A percentile compares a stretch with the other conserved stretches of the same genome.
Conservation (phyloP, 768 basidiomycete genomes). For the Amanita muscaria region DNA sequence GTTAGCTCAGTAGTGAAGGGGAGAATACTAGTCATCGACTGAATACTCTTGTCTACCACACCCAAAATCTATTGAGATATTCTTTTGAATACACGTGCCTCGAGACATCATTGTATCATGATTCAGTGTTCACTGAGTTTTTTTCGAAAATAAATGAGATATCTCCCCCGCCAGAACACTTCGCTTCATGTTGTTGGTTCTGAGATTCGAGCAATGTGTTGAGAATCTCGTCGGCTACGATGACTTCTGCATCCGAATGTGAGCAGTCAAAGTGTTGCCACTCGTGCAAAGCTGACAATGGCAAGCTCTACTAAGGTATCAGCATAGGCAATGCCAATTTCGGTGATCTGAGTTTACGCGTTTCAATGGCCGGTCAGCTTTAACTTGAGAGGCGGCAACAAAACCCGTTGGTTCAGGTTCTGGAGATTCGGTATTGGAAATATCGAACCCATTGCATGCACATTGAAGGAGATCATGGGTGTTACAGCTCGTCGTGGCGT, state of each 20-base stretch:
- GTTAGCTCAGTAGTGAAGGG: not conserved
- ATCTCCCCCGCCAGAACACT: slow-evolving; percentile 43
- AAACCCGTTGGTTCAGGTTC: slow-evolving; percentile 32
- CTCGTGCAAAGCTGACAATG: slow-evolving; percentile 62
- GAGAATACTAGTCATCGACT: too few species aligned
- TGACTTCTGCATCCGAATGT: not conserved
- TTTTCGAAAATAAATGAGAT: slow-evolving; percentile 68
- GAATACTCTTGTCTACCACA: too few species aligned
- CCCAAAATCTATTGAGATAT: too few species aligned
- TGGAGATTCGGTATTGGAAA: not conserved
- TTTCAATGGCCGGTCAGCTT: slow-evolving; percentile 10
- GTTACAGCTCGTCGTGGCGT: slow-evolving; percentile 70
- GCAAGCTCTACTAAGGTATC: slow-evolving; percentile 49
- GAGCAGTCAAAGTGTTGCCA: slow-evolving; percentile 85
- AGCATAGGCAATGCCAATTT: not conserved
- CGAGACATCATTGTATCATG: too few species aligned
- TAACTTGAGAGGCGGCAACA: slow-evolving; percentile 56
- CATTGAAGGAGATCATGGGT: slow-evolving; percentile 92
- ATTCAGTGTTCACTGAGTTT: not conserved
- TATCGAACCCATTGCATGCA: not conserved
- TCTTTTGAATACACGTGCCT: too few species aligned
- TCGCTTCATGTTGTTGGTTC: slow-evolving; percentile 31
- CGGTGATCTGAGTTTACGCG: slow-evolving; percentile 9
- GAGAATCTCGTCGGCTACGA: not conserved
- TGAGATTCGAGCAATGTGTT: not conserved